Percentiles rank a stretch among this genome's conserved stretches.
Conservation (phyloP, 2,329 filamentous ascomycete genomes). For the Cercospora berteroae region DNA sequence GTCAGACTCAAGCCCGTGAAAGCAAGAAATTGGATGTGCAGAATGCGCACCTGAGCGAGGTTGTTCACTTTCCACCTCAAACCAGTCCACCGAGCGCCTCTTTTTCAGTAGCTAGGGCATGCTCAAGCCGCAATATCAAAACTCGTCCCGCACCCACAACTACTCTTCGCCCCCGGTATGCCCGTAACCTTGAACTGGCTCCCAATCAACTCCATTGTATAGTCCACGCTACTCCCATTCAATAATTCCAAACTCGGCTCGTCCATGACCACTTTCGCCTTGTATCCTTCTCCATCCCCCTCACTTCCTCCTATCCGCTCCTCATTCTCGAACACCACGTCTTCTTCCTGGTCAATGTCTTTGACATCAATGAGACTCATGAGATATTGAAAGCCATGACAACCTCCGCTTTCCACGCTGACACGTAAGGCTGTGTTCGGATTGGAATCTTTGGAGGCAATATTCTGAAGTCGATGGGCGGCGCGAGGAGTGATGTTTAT, state of each 20-base stretch:
- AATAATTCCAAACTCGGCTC: conserved; percentile 81
- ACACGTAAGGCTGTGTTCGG: conserved; percentile 84
- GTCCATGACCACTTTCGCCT: conserved; percentile 85
- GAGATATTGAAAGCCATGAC: conserved; percentile 96
- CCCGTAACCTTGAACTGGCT: conserved; percentile 96
- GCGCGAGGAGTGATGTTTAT: conserved; percentile 83
- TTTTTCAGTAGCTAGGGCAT: too few relatives aligned
- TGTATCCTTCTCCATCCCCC: conserved; percentile 42
- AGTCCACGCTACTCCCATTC: conserved; percentile 93
- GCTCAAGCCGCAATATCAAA: conserved; percentile 72
- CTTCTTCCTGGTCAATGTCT: conserved; percentile 68
- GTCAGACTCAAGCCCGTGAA: too few relatives aligned
- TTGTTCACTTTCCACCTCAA: too few relatives aligned
- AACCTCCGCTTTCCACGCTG: conserved; percentile 88
- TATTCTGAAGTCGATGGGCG: conserved; percentile 69
- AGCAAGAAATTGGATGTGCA: not conserved
- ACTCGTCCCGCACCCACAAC: conserved; percentile 94
- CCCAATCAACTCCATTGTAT: conserved; percentile 90
- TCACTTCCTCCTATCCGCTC: conserved; percentile 25
- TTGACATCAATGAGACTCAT: conserved; percentile 72
- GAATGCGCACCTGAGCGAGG: too few relatives aligned
- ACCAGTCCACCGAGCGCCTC: too few relatives aligned
- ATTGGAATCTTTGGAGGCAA: conserved; percentile 55
- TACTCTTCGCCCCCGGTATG: conserved; percentile 87
- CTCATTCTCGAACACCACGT: conserved; percentile 78